Conservation (phyloP, 768 basidiomycete genomes). For the Trametes elegans region DNA sequence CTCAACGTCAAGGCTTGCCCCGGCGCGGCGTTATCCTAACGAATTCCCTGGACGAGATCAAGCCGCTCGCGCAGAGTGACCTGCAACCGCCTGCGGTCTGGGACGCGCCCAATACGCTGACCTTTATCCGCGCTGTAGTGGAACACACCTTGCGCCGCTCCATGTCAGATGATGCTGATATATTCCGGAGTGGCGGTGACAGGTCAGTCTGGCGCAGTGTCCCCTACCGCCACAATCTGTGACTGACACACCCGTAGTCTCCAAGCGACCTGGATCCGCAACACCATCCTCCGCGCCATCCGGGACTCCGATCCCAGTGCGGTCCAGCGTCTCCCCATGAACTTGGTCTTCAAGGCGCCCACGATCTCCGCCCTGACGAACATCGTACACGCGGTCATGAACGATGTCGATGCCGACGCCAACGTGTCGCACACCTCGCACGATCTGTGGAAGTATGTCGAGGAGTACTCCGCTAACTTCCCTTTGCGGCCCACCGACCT, state of each 20-base stretch:
- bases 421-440: slow-evolving; percentile 10
- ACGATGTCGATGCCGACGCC: background rate
- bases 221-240: too few species aligned
- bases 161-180: slow-evolving; percentile 34
- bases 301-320: slow-evolving; percentile 21
- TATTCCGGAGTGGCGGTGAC: slow-evolving; percentile 41
- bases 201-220: slow-evolving; percentile 32
- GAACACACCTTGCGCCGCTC: slow-evolving; percentile 29
- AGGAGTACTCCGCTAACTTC: slow-evolving; percentile 7
- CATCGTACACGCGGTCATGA: slow-evolving; percentile 8
- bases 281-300: slow-evolving; percentile 31
- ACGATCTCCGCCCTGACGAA: slow-evolving; percentile 33
- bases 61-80: slow-evolving; percentile 32
- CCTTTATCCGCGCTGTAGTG: slow-evolving; percentile 36
- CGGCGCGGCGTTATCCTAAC: slow-evolving; percentile 28
- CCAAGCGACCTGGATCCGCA: slow-evolving; percentile 35
- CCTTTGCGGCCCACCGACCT: slow-evolving; percentile 1
- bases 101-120: slow-evolving; percentile 22
- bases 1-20: slow-evolving; percentile 33
- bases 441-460: slow-evolving; percentile 6
- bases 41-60: slow-evolving; percentile 41
- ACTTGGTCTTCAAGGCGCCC: slow-evolving; percentile 40
- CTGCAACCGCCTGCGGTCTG: slow-evolving; percentile 30
- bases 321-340: slow-evolving; percentile 25
- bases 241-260: slow-evolving; percentile 19